phyloP scores from a whole-genome alignment of 169 alveolate genomes.

The Cryptosporidium sp. region DNA sequence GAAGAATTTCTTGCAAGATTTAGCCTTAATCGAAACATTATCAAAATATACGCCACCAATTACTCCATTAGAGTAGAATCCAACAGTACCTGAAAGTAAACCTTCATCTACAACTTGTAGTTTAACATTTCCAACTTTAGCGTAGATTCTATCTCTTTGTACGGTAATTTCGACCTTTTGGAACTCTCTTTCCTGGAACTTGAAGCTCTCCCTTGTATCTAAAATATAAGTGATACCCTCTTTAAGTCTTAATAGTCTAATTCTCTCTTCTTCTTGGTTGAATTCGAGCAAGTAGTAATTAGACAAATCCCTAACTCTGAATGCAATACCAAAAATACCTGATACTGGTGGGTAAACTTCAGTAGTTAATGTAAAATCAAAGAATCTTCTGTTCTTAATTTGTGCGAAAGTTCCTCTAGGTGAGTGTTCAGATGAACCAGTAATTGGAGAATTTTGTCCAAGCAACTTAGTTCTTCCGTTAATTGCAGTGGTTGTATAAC shows the following conservation, averaged over 20 bases:
- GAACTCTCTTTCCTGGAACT: conserved; percentile 8
- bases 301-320: conserved; percentile 87
- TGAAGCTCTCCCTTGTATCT: conserved; percentile 62
- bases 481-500: conserved; percentile 87
- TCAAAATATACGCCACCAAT: conserved; percentile 88
- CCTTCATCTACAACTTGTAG: conserved; percentile 86
- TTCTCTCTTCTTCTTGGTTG: conserved; percentile 82
- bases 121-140: conserved; percentile 19
- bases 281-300: conserved; percentile 86
- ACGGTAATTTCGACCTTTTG: conserved; percentile 21
- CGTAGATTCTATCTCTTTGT: conserved; percentile 57
- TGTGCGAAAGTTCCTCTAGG: conserved; percentile 88
- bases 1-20: conserved; percentile 77
- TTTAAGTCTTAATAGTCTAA: conserved; percentile 85
- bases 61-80: conserved; percentile 87
- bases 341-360: conserved; percentile 80
- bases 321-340: conserved; percentile 88
- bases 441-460: conserved; percentile 86
- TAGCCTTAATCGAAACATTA: conserved; percentile 83
- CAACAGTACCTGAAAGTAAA: conserved; percentile 87
- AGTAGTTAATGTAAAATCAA: conserved; percentile 82
- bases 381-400: conserved; percentile 84
- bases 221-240: conserved; percentile 84
- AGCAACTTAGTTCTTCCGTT: conserved; percentile 83
- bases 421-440: conserved; percentile 80